A percentile compares a stretch with the other conserved stretches of the same genome.
phyloP scores from a whole-genome alignment of 352 stramenopile genomes.

The Phytophthora megakarya region DNA sequence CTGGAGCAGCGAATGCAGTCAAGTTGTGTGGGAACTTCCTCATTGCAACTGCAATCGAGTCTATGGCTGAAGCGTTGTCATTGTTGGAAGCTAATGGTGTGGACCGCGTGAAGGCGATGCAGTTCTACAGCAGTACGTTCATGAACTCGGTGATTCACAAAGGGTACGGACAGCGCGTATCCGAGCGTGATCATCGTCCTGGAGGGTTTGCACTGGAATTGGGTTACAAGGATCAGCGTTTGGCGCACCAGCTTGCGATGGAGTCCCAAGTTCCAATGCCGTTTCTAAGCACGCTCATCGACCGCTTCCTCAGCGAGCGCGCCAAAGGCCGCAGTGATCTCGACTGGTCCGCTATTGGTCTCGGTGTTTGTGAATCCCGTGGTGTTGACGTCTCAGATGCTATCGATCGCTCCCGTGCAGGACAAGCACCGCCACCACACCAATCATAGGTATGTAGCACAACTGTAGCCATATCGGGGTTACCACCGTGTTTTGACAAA shows the following conservation, averaged over 20 bases:
- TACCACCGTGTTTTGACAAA: slow-evolving; percentile 20
- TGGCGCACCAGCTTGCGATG: slow-evolving; percentile 65
- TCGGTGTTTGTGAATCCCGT: slow-evolving; percentile 59
- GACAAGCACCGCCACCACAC: slow-evolving; percentile 12
- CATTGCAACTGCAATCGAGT: slow-evolving; percentile 80
- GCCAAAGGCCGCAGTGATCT: slow-evolving; percentile 65
- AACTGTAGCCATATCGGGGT: neutral
- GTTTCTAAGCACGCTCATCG: slow-evolving; percentile 72
- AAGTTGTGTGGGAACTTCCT: slow-evolving; percentile 87
- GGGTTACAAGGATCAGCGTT: slow-evolving; percentile 73
- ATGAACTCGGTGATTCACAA: slow-evolving; percentile 85
- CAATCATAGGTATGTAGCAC: neutral
- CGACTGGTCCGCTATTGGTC: slow-evolving; percentile 78
- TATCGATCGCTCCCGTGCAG: slow-evolving; percentile 36
- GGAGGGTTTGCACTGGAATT: slow-evolving; percentile 78
- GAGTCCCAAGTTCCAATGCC: slow-evolving; percentile 70
- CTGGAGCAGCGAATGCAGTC: slow-evolving; percentile 71
- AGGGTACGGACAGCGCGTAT: slow-evolving; percentile 79
- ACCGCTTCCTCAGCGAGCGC: slow-evolving; percentile 67
- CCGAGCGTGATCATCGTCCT: slow-evolving; percentile 67
- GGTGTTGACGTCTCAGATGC: slow-evolving; percentile 60
- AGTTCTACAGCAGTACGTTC: slow-evolving; percentile 82
- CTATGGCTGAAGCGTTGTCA: slow-evolving; percentile 69
- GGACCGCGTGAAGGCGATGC: slow-evolving; percentile 71
- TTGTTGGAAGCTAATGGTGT: slow-evolving; percentile 75